A percentile compares a stretch with the other conserved stretches of the same genome.
These are phyloP conservation scores for Scheffersomyces stipitis DNA, from an alignment of 805 yeast genomes.

Conservation along the genomic window DNA sequence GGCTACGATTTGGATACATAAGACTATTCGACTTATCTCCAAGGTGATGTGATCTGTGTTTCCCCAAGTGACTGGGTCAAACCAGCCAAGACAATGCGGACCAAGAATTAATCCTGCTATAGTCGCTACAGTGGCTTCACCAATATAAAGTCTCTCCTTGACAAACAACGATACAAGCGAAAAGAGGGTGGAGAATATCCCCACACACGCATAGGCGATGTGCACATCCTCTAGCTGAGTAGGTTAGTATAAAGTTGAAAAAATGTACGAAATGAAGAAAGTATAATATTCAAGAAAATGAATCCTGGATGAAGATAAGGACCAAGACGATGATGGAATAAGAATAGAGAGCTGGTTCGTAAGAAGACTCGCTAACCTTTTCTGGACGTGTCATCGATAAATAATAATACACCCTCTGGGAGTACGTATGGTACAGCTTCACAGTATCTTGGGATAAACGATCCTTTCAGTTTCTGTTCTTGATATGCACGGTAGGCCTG, in stretches of 20 bases:
- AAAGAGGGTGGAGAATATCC: constrained; percentile 77
- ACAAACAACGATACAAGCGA: constrained; percentile 78
- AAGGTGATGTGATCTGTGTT: constrained; percentile 78
- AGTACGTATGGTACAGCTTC: too few relatives aligned
- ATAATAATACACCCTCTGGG: too few relatives aligned
- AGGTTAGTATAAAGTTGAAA: too few relatives aligned
- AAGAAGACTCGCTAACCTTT: too few relatives aligned
- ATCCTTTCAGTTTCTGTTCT: too few relatives aligned
- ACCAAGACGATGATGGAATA: background rate
- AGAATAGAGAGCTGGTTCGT: too few relatives aligned
- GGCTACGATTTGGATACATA: constrained; percentile 88
- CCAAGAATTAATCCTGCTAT: constrained; percentile 85
- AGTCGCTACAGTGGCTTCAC: constrained; percentile 90
- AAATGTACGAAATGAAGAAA: too few relatives aligned
- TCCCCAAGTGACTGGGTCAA: constrained; percentile 82
- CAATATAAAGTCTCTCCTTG: constrained; percentile 80
- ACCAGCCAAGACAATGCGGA: constrained; percentile 83
- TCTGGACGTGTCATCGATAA: too few relatives aligned
- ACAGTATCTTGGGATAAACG: too few relatives aligned
- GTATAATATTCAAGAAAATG: too few relatives aligned
- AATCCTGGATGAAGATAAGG: background rate
- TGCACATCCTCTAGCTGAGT: constrained; percentile 61
- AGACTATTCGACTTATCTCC: constrained; percentile 78
- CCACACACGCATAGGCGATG: constrained; percentile 83
- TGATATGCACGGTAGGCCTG: too few relatives aligned